Percentiles rank a stretch among this genome's conserved stretches.
Evolutionary conservation across 306 rosid species (phyloP).

Genomic region (Castanea crenata): DNA sequence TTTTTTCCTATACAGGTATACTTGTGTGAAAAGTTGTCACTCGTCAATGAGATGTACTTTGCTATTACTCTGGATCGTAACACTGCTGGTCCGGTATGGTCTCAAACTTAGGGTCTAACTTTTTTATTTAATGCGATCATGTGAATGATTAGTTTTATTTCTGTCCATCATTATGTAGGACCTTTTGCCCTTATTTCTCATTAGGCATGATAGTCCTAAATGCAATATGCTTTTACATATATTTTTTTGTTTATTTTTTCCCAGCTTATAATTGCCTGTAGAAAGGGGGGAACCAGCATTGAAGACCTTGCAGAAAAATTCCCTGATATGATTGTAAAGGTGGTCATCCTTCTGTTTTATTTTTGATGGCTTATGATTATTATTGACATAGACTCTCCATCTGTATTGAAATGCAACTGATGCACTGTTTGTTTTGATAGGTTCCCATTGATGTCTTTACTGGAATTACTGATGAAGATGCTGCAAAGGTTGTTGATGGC

Average conservation of each 20-base stretch:
- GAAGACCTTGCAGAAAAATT: conserved; percentile 99
- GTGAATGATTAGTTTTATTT: conserved; percentile 12
- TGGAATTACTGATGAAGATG: conserved; percentile 93
- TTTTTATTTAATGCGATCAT: conserved; percentile 12
- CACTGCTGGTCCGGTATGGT: conserved; percentile 91
- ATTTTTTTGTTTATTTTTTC: background rate
- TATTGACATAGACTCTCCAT: background rate
- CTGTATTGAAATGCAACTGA: conserved; percentile 20
- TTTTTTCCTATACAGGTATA: conserved; percentile 60
- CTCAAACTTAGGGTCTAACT: conserved; percentile 16
- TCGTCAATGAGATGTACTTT: conserved; percentile 97
- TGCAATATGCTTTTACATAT: conserved; percentile 6
- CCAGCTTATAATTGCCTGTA: conserved; percentile 94
- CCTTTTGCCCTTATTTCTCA: background rate
- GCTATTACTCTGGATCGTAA: conserved; percentile 93
- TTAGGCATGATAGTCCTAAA: background rate
- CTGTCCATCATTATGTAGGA: background rate
- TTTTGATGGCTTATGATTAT: conserved; percentile 13
- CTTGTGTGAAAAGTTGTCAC: conserved; percentile 81
- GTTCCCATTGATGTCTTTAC: conserved; percentile 91
- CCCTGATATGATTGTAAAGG: conserved; percentile 93
- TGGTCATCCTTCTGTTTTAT: conserved; percentile 30
- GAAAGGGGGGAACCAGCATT: conserved; percentile 97
- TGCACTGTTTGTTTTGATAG: conserved; percentile 40
- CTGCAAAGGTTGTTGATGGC: conserved; percentile 96